Evolutionary conservation across 805 yeast species (phyloP).

Genomic region (Wickerhamomyces hampshirensis): DNA sequence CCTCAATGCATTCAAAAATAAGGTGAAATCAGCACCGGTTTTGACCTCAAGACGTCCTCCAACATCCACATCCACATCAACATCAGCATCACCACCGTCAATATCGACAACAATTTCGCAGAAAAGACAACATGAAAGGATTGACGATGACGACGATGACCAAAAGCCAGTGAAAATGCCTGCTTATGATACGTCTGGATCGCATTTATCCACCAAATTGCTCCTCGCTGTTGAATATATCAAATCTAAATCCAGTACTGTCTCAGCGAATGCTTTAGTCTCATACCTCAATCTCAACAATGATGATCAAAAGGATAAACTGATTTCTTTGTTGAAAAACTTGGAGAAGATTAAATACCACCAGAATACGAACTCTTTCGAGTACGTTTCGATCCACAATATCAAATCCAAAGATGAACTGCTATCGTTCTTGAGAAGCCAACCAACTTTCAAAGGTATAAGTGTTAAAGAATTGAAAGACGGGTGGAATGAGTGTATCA

Average conservation of each 20-base stretch:
- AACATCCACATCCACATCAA: constrained; percentile 5
- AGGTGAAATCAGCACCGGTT: constrained; percentile 54
- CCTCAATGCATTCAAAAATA: constrained; percentile 59
- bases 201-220: constrained; percentile 81
- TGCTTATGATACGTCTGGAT: constrained; percentile 22
- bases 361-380: constrained; percentile 57
- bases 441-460: constrained; percentile 83
- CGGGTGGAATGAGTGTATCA: constrained; percentile 92
- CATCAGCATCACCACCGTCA: constrained; percentile 25
- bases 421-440: constrained; percentile 65
- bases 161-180: constrained; percentile 26
- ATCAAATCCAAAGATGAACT: constrained; percentile 79
- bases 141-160: constrained; percentile 23
- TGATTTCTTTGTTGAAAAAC: constrained; percentile 67
- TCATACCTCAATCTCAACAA: constrained; percentile 49
- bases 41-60: constrained; percentile 27
- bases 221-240: constrained; percentile 90
- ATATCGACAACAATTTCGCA: constrained; percentile 13
- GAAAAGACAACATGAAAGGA: constrained; percentile 15
- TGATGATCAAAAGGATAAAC: constrained; percentile 53
- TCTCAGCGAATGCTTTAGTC: constrained; percentile 59
- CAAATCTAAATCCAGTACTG: constrained; percentile 64
- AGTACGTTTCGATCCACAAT: constrained; percentile 85
- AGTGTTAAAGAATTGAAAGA: constrained; percentile 69
- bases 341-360: constrained; percentile 75